Evolutionary conservation across 768 basidiomycete genomes (phyloP).

Genomic region (Lactifluus pinguis): DNA sequence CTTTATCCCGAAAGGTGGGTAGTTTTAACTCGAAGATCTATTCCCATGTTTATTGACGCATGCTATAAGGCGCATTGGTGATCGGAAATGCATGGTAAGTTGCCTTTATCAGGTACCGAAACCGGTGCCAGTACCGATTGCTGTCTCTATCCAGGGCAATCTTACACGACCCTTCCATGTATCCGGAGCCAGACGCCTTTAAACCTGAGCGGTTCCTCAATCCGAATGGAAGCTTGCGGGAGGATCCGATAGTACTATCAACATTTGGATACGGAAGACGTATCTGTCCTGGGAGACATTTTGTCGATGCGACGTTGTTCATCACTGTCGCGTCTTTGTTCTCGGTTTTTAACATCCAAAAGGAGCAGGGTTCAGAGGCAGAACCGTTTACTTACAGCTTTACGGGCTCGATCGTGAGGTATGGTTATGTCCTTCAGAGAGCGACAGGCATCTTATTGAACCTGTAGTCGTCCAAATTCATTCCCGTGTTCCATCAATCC

Average conservation of each 20-base stretch:
- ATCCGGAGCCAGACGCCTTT: constrained; percentile 6
- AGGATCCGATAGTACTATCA: neutral
- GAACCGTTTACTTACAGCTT: neutral
- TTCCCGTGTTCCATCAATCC: neutral
- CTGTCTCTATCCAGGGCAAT: neutral
- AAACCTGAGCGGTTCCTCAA: constrained; percentile 6
- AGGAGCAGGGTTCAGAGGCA: neutral
- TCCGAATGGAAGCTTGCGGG: neutral
- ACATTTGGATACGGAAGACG: constrained; percentile 21
- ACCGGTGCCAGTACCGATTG: neutral
- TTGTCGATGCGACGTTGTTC: constrained; percentile 1
- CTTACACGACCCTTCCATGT: neutral
- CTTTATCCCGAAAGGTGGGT: constrained; percentile 8
- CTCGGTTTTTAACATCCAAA: constrained; percentile 1
- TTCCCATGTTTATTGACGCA: neutral
- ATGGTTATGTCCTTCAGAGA: neutral
- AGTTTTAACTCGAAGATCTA: no score
- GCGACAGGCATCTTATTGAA: neutral
- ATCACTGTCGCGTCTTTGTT: constrained; percentile 4
- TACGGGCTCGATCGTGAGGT: neutral
- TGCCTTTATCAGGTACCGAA: neutral
- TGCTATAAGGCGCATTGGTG: neutral
- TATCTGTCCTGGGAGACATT: constrained; percentile 19
- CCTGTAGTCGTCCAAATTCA: neutral
- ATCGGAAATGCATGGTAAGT: constrained; percentile 2